Evolutionary conservation across 139 green algal species (phyloP).

Genomic region (Trebouxia sp.): DNA sequence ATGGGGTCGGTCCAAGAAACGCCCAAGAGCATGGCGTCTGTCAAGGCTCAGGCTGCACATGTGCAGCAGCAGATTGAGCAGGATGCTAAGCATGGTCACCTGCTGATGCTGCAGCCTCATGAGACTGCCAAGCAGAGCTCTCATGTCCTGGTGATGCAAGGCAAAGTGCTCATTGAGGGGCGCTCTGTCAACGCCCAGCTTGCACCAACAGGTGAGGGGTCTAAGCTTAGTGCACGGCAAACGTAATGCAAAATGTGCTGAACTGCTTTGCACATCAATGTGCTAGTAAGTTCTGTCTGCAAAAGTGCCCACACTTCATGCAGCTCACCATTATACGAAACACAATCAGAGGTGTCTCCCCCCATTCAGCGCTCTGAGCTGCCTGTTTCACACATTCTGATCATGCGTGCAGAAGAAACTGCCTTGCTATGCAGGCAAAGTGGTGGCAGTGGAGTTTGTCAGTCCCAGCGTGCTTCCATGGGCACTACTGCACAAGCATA

Average conservation of each 20-base stretch:
- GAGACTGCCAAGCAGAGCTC: neutral
- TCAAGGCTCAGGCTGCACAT: neutral
- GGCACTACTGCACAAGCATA: neutral
- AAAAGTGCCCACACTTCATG: too few relatives aligned
- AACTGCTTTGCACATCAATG: too few relatives aligned
- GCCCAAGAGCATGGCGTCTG: neutral
- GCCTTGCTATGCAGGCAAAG: neutral
- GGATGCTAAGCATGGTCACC: conserved; percentile 1
- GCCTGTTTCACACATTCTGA: too few relatives aligned
- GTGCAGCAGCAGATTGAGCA: conserved; percentile 15
- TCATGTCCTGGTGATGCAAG: neutral
- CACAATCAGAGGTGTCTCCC: too few relatives aligned
- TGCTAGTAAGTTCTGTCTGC: too few relatives aligned
- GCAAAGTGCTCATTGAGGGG: neutral
- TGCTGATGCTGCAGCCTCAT: neutral
- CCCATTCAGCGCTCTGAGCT: too few relatives aligned
- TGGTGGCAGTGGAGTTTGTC: neutral
- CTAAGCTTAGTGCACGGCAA: too few relatives aligned
- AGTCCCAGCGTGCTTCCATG: neutral
- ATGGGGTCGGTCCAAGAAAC: neutral
- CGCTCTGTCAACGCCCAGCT: neutral
- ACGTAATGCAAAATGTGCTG: too few relatives aligned
- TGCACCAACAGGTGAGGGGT: too few relatives aligned
- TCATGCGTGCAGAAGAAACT: too few relatives aligned
- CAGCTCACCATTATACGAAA: too few relatives aligned